These are phyloP conservation scores for Pseudogymnoascus sp. DNA, from an alignment of 2,329 filamentous ascomycete species.

Conservation along the genomic window DNA sequence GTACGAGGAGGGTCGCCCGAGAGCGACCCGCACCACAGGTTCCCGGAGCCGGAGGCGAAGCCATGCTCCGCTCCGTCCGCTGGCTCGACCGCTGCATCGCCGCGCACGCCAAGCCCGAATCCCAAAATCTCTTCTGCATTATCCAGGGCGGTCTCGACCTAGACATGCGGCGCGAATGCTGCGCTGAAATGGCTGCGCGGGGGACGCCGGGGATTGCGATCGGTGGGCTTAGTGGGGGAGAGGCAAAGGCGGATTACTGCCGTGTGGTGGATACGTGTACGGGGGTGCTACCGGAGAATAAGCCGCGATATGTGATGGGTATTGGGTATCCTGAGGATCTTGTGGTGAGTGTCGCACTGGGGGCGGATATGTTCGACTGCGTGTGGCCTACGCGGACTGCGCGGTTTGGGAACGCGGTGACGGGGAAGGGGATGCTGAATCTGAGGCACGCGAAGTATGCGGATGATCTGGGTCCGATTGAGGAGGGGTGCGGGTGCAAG, in stretches of 20 bases:
- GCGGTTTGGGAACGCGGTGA: constrained; percentile 91
- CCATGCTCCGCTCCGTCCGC: constrained; percentile 87
- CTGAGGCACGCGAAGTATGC: constrained; percentile 70
- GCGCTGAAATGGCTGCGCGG: constrained; percentile 75
- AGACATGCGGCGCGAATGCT: constrained; percentile 77
- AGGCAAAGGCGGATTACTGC: constrained; percentile 90
- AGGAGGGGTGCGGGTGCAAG: constrained; percentile 72
- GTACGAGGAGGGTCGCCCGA: too few species aligned
- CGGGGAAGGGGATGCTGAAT: constrained; percentile 72
- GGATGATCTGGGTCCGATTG: constrained; percentile 74
- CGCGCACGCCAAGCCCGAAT: constrained; percentile 74
- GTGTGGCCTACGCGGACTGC: constrained; percentile 97
- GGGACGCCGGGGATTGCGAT: constrained; percentile 96
- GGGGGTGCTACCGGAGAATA: constrained; percentile 72
- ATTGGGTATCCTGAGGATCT: constrained; percentile 96
- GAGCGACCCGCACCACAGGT: too few species aligned
- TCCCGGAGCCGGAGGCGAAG: too few species aligned
- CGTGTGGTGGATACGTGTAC: constrained; percentile 85
- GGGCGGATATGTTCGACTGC: constrained; percentile 99
- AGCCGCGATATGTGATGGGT: constrained; percentile 99
- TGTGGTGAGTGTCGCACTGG: constrained; percentile 84
- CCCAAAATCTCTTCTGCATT: constrained; percentile 95
- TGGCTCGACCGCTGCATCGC: constrained; percentile 95
- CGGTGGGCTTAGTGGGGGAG: constrained; percentile 86
- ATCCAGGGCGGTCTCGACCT: constrained; percentile 93